Base-by-base conservation (phyloP, 306 rosid genomes). In the Heteromeles arbutifolia region DNA sequence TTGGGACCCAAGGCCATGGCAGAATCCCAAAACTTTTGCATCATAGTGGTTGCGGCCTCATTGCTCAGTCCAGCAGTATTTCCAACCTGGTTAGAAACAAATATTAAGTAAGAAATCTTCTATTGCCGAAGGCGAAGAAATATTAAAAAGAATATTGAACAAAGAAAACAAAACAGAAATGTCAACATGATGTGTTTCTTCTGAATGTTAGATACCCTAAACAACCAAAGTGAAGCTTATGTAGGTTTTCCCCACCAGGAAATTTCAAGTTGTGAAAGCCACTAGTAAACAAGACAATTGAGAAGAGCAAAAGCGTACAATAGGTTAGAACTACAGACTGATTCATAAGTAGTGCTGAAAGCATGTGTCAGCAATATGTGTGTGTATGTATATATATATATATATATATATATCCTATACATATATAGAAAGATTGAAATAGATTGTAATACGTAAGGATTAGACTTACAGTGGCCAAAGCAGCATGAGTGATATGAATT, bases 21-120 rank as follows among this genome's bases (percentile, higher is more conserved):
- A 19, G 99, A 96, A 82, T 96, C 98, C 99, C 98, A 96, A 79
- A 96, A 90, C 74, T 88, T 92, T 77, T 96, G 98, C 84, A 96
- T 90, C 97, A 92, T 82, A 69, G 86, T 71, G 84, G 70, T 88
- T 67, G 99, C 77, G 29, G 92, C 88, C 84, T 90, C 98, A 78
- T 82, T 89, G 74, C 79, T 85, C 18, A 88, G 56, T 73, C 83
- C 87, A 71, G 90, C 78, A 67, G 86, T 77, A 81, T 78, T 89
- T 82, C 97, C 98, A 63, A 81, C 97, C 99, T 92, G 83, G 58
- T 84, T 66, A 81, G 59, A 63, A 62, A 70, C 73, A 61, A 75
- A 84, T 81, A 80, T 45, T 24, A 70, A 37, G 22, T 2, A 19
- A 67, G 44, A 74, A 39, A 59, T 72, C 44, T 25, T 18, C 19